Evolutionary conservation across 805 yeast species (phyloP).

Genomic region (Vanderwaltozyma tropicalis): DNA sequence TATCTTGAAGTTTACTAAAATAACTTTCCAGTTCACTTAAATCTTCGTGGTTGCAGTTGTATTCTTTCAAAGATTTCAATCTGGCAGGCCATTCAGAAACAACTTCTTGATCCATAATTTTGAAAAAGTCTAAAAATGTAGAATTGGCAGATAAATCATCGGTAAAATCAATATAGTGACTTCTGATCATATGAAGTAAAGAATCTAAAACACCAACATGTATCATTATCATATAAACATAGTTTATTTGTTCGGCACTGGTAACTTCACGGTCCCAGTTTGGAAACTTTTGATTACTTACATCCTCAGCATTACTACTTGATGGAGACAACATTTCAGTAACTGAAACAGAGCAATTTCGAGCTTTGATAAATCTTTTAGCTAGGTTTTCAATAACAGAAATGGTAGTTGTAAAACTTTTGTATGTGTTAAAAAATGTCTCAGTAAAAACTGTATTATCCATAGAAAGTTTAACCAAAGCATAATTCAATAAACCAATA

Average conservation of each 20-base stretch:
- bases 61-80: constrained; percentile 27
- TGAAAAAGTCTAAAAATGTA: constrained; percentile 52
- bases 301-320: constrained; percentile 4
- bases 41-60: constrained; percentile 6
- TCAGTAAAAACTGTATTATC: constrained; percentile 55
- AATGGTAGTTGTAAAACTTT: constrained; percentile 52
- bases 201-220: constrained; percentile 78
- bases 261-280: constrained; percentile 41
- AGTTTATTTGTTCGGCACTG: constrained; percentile 44
- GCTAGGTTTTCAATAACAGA: constrained; percentile 43
- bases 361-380: constrained; percentile 50
- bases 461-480: constrained; percentile 40
- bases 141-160: constrained; percentile 53
- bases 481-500: constrained; percentile 30
- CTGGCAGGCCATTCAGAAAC: constrained; percentile 39
- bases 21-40: constrained; percentile 20
- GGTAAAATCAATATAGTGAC: constrained; percentile 66
- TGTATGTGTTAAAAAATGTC: constrained; percentile 60
- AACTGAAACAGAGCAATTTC: constrained; percentile 49
- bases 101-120: constrained; percentile 58
- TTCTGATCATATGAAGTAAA: constrained; percentile 54
- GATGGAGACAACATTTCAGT: constrained; percentile 21
- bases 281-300: constrained; percentile 38
- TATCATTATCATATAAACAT: constrained; percentile 61
- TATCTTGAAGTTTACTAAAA: constrained; percentile 26